phyloP scores from a whole-genome alignment of 805 yeast species.

The Ogataea parapolymorpha region DNA sequence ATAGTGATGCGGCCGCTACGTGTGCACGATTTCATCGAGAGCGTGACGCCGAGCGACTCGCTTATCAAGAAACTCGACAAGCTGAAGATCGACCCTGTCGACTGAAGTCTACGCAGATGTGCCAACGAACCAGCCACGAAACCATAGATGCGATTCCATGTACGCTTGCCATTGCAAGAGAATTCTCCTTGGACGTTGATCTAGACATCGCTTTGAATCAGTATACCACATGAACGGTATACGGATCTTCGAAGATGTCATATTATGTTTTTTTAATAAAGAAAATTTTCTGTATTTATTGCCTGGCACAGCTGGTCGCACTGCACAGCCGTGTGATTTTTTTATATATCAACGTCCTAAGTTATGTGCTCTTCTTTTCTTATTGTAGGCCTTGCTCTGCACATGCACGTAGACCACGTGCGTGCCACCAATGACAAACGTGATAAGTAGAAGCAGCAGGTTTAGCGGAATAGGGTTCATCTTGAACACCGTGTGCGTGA shows the following conservation, averaged over 20 bases:
- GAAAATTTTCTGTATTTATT: conserved; percentile 1
- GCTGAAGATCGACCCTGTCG: conserved; percentile 21
- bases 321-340: conserved; percentile 5
- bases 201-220: conserved; percentile 52
- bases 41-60: conserved; percentile 30
- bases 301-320: neutral
- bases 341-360: neutral
- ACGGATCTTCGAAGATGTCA: conserved; percentile 50
- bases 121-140: conserved; percentile 7
- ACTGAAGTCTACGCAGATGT: conserved; percentile 14
- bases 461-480: conserved; percentile 58
- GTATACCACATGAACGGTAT: conserved; percentile 38
- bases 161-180: neutral
- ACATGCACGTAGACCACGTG: conserved; percentile 39
- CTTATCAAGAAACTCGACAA: conserved; percentile 20
- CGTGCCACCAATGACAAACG: conserved; percentile 41
- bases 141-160: neutral
- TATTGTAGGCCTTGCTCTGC: conserved; percentile 26
- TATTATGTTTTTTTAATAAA: conserved; percentile 5
- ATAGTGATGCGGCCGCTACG: conserved; percentile 58
- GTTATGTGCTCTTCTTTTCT: conserved; percentile 15
- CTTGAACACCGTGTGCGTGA: conserved; percentile 48
- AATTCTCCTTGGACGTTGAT: conserved; percentile 15
- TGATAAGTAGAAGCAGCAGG: conserved; percentile 35
- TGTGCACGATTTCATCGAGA: conserved; percentile 58